These are phyloP conservation scores for Podochytrium sp. DNA, from an alignment of 192 early-diverging fungal genomes.

Conservation along the genomic window DNA sequence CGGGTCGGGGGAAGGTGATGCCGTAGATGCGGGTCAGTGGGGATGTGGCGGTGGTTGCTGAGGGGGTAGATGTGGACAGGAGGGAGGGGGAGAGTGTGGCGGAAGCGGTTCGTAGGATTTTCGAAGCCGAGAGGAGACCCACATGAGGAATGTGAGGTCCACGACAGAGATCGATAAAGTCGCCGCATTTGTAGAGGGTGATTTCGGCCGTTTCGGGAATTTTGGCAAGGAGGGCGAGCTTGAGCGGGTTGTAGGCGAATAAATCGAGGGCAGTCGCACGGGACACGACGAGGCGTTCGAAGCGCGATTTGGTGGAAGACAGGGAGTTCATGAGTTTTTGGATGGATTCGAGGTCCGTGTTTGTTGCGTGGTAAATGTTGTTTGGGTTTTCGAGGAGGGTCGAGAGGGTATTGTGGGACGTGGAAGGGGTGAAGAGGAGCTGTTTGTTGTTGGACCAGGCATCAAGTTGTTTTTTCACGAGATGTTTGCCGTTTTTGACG, in stretches of 20 bases:
- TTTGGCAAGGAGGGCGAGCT: slow-evolving; percentile 65
- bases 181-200: slow-evolving; percentile 70
- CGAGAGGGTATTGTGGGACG: neutral
- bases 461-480: slow-evolving; percentile 28
- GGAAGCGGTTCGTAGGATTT: slow-evolving; percentile 56
- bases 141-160: slow-evolving; percentile 79
- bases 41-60: neutral
- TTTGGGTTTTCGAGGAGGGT: neutral
- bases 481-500: slow-evolving; percentile 40
- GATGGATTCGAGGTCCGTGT: slow-evolving; percentile 51
- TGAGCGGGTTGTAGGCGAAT: slow-evolving; percentile 77
- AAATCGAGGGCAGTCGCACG: slow-evolving; percentile 62
- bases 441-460: slow-evolving; percentile 17
- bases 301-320: slow-evolving; percentile 55
- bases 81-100: neutral
- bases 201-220: slow-evolving; percentile 54
- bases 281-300: slow-evolving; percentile 68
- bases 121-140: slow-evolving; percentile 58
- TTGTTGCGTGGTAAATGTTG: slow-evolving; percentile 51
- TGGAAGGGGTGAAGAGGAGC: slow-evolving; percentile 13
- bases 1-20: slow-evolving; percentile 64
- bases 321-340: slow-evolving; percentile 48
- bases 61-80: neutral
- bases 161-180: slow-evolving; percentile 78
- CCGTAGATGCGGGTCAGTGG: slow-evolving; percentile 73